These are phyloP conservation scores for Albophoma yamanashiensis DNA, from an alignment of 2,329 filamentous ascomycete species.

Conservation along the genomic window DNA sequence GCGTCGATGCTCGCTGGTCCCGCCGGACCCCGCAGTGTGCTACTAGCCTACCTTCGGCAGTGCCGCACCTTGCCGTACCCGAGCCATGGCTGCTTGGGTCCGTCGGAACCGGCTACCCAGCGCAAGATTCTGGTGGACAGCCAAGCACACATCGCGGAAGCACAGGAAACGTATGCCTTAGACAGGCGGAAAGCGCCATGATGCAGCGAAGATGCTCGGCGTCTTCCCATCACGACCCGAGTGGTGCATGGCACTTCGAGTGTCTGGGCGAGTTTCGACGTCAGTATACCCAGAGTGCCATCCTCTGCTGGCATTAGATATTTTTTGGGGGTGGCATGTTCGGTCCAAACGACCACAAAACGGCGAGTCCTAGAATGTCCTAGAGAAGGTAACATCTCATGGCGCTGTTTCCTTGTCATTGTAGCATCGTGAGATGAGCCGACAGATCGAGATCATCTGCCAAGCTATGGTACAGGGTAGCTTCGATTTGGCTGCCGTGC, in stretches of 20 bases:
- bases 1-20: not conserved
- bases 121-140: not conserved
- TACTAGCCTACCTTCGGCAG: too few relatives aligned
- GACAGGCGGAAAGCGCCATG: not conserved
- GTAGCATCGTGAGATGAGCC: not conserved
- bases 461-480: not conserved
- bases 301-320: too few relatives aligned
- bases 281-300: too few relatives aligned
- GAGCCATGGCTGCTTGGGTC: too few relatives aligned
- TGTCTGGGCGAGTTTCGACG: too few relatives aligned
- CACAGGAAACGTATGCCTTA: not conserved
- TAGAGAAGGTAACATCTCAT: not conserved
- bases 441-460: not conserved
- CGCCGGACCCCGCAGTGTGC: not conserved
- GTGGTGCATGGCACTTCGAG: too few relatives aligned
- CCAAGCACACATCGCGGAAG: not conserved
- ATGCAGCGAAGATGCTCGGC: not conserved
- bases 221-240: too few relatives aligned
- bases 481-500: not conserved
- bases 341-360: not conserved
- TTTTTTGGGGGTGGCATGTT: not conserved
- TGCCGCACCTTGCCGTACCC: too few relatives aligned
- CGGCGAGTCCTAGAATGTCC: not conserved
- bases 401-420: not conserved
- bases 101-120: not conserved